phyloP scores from a whole-genome alignment of 441 rosid species.

The Mallotus repandus region DNA sequence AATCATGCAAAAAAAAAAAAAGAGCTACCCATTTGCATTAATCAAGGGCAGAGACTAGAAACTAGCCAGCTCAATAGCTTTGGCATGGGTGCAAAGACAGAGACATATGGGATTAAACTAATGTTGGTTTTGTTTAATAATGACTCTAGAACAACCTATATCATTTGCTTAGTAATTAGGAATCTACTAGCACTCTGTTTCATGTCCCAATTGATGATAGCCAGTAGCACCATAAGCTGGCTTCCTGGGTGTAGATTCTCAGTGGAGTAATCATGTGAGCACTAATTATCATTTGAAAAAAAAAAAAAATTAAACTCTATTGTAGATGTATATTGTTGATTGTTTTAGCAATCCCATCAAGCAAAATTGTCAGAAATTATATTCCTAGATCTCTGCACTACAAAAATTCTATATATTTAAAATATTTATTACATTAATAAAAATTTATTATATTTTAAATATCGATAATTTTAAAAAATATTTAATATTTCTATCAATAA shows the following conservation, averaged over 20 bases:
- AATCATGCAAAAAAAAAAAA: conserved; percentile 21
- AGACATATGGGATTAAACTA: conserved; percentile 24
- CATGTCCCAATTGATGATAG: background rate
- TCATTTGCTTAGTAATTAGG: conserved; percentile 3
- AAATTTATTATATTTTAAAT: too few relatives aligned
- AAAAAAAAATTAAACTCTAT: too few relatives aligned
- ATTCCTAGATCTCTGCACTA: background rate
- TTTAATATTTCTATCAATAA: too few relatives aligned
- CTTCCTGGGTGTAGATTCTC: conserved; percentile 8
- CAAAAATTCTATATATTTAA: too few relatives aligned
- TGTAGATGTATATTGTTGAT: too few relatives aligned
- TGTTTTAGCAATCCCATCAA: too few relatives aligned
- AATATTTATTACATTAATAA: too few relatives aligned
- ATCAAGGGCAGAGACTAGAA: conserved; percentile 15
- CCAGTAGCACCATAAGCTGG: background rate
- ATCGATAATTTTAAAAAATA: too few relatives aligned
- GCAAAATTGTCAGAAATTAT: background rate
- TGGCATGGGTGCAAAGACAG: conserved; percentile 28
- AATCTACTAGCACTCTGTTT: background rate
- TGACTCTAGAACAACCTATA: background rate
- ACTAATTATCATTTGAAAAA: background rate
- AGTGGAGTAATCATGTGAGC: conserved; percentile 11
- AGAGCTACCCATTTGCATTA: conserved; percentile 1
- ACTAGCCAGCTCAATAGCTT: conserved; percentile 40
- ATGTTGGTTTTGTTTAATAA: background rate